These are phyloP conservation scores for Plantago ovata DNA, from an alignment of 257 asterid species.

Conservation along the genomic window DNA sequence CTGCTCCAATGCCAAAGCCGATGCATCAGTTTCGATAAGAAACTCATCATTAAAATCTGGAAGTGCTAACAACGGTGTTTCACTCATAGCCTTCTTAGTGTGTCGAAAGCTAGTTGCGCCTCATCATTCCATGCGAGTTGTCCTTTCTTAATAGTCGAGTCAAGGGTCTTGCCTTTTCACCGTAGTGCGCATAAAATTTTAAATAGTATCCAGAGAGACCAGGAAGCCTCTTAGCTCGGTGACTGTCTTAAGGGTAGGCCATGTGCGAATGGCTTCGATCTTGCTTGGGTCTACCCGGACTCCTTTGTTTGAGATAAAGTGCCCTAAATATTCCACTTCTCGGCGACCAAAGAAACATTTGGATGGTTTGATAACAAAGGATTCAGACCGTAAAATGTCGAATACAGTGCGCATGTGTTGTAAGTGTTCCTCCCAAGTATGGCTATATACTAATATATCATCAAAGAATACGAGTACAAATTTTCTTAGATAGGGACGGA, in stretches of 20 bases:
- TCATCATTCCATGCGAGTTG: neutral
- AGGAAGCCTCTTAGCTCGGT: neutral
- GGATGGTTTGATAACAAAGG: neutral
- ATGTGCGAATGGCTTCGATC: neutral
- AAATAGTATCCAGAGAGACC: neutral
- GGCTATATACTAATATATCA: neutral
- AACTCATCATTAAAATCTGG: neutral
- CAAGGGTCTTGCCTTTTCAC: neutral
- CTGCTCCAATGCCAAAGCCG: neutral
- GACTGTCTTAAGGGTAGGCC: neutral
- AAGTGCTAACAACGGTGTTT: neutral
- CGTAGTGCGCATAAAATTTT: neutral
- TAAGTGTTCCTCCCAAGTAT: neutral
- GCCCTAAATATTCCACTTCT: constrained; percentile 2
- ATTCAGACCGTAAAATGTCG: neutral
- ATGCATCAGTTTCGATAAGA: constrained; percentile 10
- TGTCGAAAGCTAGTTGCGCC: neutral
- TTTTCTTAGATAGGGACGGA: neutral
- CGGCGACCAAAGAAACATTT: neutral
- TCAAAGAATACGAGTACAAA: neutral
- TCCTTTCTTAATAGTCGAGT: neutral
- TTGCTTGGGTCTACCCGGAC: neutral
- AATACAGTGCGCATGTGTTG: neutral
- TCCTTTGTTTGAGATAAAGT: neutral
- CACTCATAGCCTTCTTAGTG: neutral